Conservation (phyloP, 768 basidiomycete species). For the Tulasnella calospora region DNA sequence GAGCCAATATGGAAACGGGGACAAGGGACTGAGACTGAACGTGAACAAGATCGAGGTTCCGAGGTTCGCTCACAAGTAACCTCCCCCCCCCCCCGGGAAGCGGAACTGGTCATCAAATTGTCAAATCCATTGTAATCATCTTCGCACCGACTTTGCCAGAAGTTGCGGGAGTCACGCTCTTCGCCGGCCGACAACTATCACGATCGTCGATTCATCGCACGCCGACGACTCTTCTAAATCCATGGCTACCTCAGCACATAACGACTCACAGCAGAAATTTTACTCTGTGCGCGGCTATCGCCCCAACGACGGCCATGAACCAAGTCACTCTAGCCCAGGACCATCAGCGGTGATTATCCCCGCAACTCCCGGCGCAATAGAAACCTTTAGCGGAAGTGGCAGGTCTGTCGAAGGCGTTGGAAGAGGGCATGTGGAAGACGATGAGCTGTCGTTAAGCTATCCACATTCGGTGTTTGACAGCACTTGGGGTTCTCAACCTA, state of each 20-base stretch:
- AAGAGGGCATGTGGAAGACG: conserved; percentile 14
- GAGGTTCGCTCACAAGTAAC: too few species aligned
- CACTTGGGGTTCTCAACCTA: conserved; percentile 8
- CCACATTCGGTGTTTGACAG: conserved; percentile 14
- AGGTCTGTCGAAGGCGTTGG: too few species aligned
- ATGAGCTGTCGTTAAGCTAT: neutral
- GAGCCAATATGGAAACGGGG: too few species aligned
- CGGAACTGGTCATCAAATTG: neutral
- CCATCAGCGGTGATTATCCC: neutral
- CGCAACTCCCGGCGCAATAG: neutral
- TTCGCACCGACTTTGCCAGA: neutral
- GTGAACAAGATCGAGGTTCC: too few species aligned
- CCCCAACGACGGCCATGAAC: neutral
- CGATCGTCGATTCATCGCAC: neutral
- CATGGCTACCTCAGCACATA: neutral
- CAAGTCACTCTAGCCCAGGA: neutral
- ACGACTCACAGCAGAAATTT: conserved; percentile 1
- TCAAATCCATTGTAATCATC: neutral
- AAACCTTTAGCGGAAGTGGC: neutral
- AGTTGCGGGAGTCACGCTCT: neutral
- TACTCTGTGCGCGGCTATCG: conserved; percentile 8
- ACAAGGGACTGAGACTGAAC: too few species aligned
- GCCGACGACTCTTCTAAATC: neutral
- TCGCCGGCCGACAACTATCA: neutral
- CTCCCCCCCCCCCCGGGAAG: too few species aligned